Evolutionary conservation across 441 rosid species (phyloP).

Genomic region (Monsonia emarginata): DNA sequence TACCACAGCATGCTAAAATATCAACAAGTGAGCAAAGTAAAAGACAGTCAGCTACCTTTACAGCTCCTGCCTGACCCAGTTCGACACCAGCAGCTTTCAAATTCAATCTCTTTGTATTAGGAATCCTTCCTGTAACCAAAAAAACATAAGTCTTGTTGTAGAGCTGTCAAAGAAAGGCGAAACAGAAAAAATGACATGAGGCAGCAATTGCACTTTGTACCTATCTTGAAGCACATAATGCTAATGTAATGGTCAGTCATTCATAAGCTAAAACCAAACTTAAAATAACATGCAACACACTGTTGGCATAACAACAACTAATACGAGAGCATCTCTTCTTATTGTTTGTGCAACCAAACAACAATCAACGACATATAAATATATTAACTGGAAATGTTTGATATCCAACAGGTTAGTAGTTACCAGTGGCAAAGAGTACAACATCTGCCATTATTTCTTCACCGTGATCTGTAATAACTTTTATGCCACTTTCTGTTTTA

Average conservation of each 20-base stretch:
- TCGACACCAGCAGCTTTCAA: constrained; percentile 82
- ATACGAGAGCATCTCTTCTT: not conserved
- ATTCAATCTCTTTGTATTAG: constrained; percentile 76
- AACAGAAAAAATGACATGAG: not conserved
- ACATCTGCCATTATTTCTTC: constrained; percentile 75
- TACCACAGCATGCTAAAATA: not conserved
- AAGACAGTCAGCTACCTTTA: constrained; percentile 49
- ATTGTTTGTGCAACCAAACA: not conserved
- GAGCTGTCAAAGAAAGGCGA: not conserved
- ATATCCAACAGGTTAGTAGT: constrained; percentile 7
- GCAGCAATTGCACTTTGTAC: not conserved
- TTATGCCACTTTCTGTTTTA: constrained; percentile 70
- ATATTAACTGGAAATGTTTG: not conserved
- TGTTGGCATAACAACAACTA: not conserved
- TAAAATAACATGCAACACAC: not conserved
- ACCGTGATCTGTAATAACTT: constrained; percentile 76
- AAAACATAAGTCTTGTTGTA: not conserved
- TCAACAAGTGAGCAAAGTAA: not conserved
- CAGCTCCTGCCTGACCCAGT: constrained; percentile 63
- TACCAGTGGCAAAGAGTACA: constrained; percentile 98
- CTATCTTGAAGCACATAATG: not conserved
- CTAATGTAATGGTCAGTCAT: not conserved
- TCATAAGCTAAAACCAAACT: not conserved
- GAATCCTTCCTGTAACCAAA: constrained; percentile 50
- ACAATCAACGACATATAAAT: not conserved